Conservation (phyloP, 2,329 filamentous ascomycete genomes). For the Byssoonygena ceratinophila region DNA sequence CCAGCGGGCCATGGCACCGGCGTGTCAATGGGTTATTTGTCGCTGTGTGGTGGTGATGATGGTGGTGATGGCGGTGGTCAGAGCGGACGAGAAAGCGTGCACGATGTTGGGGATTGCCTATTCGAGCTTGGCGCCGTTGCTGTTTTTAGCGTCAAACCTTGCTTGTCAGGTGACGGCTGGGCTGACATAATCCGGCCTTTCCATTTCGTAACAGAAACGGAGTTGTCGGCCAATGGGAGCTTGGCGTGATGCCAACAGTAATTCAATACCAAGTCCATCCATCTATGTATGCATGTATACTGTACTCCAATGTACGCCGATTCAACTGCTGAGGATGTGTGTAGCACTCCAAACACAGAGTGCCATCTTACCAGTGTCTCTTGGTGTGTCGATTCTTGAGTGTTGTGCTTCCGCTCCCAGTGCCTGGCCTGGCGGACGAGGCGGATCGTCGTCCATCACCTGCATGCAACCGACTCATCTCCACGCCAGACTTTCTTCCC, state of each 20-base stretch:
- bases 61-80: too few relatives aligned
- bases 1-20: not conserved
- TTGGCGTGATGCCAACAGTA: too few relatives aligned
- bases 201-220: conserved; percentile 10
- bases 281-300: too few relatives aligned
- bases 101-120: not conserved
- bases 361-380: too few relatives aligned
- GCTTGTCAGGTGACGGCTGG: not conserved
- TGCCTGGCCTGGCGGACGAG: conserved; percentile 6
- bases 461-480: not conserved
- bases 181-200: conserved; percentile 5
- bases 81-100: not conserved
- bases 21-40: not conserved
- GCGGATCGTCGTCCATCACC: conserved; percentile 4
- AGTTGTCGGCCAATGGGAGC: not conserved
- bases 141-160: conserved; percentile 5
- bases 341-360: too few relatives aligned
- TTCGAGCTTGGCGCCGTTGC: conserved; percentile 2
- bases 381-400: not conserved
- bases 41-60: not conserved
- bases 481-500: not conserved
- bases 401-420: not conserved
- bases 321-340: too few relatives aligned
- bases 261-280: not conserved
- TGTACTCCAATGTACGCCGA: too few relatives aligned